Conservation (phyloP, 148 eudicot species). For the Simmondsia chinensis region DNA sequence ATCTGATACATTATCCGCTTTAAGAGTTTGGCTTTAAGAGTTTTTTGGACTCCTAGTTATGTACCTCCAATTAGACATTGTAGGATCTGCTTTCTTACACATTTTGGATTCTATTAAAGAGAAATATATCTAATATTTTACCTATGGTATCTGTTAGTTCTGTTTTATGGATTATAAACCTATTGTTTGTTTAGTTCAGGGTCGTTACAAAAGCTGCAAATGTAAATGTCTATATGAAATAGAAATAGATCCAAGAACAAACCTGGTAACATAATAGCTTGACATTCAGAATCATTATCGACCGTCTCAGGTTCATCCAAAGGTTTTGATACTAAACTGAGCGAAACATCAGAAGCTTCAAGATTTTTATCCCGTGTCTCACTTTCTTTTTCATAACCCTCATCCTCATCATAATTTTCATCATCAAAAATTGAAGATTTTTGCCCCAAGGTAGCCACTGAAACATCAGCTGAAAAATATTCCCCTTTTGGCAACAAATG, state of each 20-base stretch:
- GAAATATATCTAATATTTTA: too few species aligned
- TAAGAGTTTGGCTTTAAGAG: too few species aligned
- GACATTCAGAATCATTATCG: conserved; percentile 11
- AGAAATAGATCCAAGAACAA: neutral
- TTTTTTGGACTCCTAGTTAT: too few species aligned
- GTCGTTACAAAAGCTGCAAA: too few species aligned
- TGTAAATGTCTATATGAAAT: too few species aligned
- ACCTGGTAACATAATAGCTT: conserved; percentile 24
- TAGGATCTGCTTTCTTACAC: too few species aligned
- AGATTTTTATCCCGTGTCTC: conserved; percentile 23
- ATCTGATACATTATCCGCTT: too few species aligned
- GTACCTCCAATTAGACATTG: too few species aligned
- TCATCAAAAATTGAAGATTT: conserved; percentile 74
- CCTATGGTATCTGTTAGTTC: too few species aligned
- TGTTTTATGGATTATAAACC: too few species aligned
- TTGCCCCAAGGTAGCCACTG: conserved; percentile 28
- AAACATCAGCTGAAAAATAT: conserved; percentile 35
- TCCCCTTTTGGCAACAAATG: conserved; percentile 63
- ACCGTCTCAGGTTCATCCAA: conserved; percentile 6
- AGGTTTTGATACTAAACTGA: conserved; percentile 25
- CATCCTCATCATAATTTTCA: conserved; percentile 90
- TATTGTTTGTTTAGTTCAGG: too few species aligned
- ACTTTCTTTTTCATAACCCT: conserved; percentile 40
- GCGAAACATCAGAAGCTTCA: conserved; percentile 23
- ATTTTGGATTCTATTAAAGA: too few species aligned